Conservation (phyloP, 805 yeast genomes). For the Kazachstania taianensis region DNA sequence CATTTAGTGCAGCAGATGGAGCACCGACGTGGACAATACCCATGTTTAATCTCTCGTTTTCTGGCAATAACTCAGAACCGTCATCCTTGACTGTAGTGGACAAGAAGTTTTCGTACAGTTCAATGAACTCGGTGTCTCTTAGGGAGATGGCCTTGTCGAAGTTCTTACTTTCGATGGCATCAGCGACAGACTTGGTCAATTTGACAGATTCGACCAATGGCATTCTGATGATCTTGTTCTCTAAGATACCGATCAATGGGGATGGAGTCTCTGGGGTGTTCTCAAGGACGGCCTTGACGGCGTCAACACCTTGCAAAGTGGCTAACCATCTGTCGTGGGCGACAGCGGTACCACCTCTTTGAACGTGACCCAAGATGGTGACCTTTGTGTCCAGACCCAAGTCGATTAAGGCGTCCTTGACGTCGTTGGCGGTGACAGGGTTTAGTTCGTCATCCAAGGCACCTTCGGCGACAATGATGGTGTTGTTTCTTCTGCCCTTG, state of each 20-base stretch:
- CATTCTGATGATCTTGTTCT: constrained; percentile 75
- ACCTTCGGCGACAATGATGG: constrained; percentile 97
- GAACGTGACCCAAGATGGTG: constrained; percentile 94
- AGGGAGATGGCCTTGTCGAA: constrained; percentile 80
- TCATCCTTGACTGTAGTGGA: constrained; percentile 61
- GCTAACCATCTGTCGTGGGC: constrained; percentile 89
- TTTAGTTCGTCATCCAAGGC: constrained; percentile 76
- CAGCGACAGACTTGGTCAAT: constrained; percentile 81
- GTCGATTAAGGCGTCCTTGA: constrained; percentile 70
- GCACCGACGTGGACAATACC: constrained; percentile 94
- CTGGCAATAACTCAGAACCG: constrained; percentile 50
- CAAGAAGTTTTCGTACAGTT: constrained; percentile 63
- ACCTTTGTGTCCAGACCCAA: constrained; percentile 90
- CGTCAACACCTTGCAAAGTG: constrained; percentile 95
- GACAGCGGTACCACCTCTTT: constrained; percentile 97
- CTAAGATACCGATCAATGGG: constrained; percentile 85
- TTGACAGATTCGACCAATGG: constrained; percentile 86
- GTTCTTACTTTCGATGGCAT: constrained; percentile 67
- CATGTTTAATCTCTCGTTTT: constrained; percentile 51
- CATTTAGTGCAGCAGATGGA: constrained; percentile 93
- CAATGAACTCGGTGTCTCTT: constrained; percentile 82
- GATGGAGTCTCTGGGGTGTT: constrained; percentile 86
- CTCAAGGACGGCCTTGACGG: constrained; percentile 85
- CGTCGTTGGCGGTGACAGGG: constrained; percentile 73
- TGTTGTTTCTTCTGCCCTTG: constrained; percentile 87